Percentiles rank a stretch among this genome's conserved stretches.
phyloP scores from a whole-genome alignment of 2,329 filamentous ascomycete species.

The Fusarium scirpi region DNA sequence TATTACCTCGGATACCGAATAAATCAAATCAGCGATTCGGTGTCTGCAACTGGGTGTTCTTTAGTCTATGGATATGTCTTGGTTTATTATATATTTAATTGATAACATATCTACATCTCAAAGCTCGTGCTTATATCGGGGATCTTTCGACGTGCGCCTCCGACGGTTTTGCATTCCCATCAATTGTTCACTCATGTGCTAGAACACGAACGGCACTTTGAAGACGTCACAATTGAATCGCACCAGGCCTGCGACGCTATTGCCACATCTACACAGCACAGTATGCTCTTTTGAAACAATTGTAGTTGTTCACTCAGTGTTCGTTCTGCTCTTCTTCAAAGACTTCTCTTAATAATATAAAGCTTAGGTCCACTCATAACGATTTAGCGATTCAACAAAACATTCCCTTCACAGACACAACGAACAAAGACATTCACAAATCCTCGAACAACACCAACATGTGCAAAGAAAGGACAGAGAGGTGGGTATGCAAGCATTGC shows the following conservation, averaged over 20 bases:
- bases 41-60: too few relatives aligned
- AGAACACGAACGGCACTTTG: too few relatives aligned
- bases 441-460: background rate
- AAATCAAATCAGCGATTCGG: background rate
- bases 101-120: background rate
- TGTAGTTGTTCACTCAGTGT: background rate
- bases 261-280: background rate
- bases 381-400: fast-evolving
- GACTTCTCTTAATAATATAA: fast-evolving
- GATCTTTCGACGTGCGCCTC: background rate
- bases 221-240: background rate
- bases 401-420: background rate
- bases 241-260: background rate
- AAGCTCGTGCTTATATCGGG: too few relatives aligned
- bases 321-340: background rate
- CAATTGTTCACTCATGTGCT: background rate
- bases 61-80: background rate
- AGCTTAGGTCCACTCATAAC: fast-evolving
- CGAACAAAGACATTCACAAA: background rate
- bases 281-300: too few relatives aligned
- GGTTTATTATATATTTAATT: fast-evolving
- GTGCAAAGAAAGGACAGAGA: background rate
- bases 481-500: background rate
- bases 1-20: background rate
- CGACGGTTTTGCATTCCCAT: too few relatives aligned